Evolutionary conservation across 2,329 filamentous ascomycete species (phyloP).

Genomic region (Exophiala aquamarina): DNA sequence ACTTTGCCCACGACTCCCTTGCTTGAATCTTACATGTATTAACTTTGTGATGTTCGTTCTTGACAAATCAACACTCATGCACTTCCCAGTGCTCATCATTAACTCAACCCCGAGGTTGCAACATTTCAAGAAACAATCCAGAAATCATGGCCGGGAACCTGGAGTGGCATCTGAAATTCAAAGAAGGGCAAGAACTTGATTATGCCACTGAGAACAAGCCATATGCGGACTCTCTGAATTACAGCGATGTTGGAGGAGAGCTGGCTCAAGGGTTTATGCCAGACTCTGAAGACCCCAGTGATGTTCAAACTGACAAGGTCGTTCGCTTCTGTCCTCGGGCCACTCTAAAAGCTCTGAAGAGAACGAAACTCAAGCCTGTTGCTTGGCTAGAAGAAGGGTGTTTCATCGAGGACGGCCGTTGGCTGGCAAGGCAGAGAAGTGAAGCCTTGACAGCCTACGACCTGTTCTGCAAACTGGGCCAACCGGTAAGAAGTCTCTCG

Average conservation of each 20-base stretch:
- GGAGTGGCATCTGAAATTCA: neutral
- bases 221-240: neutral
- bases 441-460: constrained; percentile 7
- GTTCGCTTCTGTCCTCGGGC: neutral
- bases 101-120: too few species aligned
- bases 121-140: too few species aligned
- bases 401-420: neutral
- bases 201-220: constrained; percentile 1
- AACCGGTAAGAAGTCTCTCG: constrained; percentile 5
- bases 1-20: too few species aligned
- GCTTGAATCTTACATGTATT: too few species aligned
- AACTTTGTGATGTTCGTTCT: too few species aligned
- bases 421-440: neutral
- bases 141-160: too few species aligned
- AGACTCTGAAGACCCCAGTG: too few species aligned
- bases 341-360: neutral
- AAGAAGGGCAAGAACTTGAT: neutral
- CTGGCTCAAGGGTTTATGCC: neutral
- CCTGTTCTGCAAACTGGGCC: neutral
- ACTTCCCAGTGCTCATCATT: too few species aligned
- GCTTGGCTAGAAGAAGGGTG: constrained; percentile 9
- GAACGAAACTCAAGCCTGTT: neutral
- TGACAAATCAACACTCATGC: too few species aligned
- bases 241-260: neutral
- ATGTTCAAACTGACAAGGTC: neutral